Conservation (phyloP, 2,329 filamentous ascomycete species). For the Phaeosphaeria sp. region DNA sequence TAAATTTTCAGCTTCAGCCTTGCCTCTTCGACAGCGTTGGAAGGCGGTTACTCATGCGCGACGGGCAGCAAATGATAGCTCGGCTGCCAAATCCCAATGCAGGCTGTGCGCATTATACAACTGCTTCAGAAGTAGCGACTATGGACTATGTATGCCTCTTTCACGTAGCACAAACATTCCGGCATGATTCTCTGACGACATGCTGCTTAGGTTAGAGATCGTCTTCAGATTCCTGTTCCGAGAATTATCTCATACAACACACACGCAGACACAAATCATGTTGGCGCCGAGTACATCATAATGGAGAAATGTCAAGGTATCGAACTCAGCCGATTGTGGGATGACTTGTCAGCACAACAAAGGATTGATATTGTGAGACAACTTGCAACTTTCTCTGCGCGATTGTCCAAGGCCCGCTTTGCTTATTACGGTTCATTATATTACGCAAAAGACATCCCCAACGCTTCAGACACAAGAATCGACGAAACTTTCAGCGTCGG, state of each 20-base stretch:
- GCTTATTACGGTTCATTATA: constrained; percentile 2
- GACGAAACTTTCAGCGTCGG: constrained; percentile 6
- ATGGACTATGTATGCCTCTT: not conserved
- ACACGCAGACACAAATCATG: not conserved
- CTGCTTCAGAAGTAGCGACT: not conserved
- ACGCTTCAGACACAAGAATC: not conserved
- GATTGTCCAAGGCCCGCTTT: not conserved
- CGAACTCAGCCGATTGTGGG: constrained; percentile 4
- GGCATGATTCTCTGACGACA: too few relatives aligned
- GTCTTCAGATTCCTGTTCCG: constrained; percentile 1
- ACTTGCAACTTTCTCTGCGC: not conserved
- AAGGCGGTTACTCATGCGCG: too few relatives aligned
- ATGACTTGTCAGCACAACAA: constrained; percentile 1
- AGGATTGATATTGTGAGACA: constrained; percentile 2
- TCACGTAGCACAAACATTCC: too few relatives aligned
- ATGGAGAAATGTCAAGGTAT: constrained; percentile 11
- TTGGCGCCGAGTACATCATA: constrained; percentile 7
- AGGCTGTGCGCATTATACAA: not conserved
- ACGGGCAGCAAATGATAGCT: not conserved
- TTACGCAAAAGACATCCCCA: constrained; percentile 4
- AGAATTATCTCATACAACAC: not conserved
- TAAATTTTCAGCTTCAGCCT: too few relatives aligned
- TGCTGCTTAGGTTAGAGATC: not conserved
- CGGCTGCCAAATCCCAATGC: not conserved
- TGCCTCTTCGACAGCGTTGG: too few relatives aligned